Evolutionary conservation across 345 rosid species (phyloP).

Genomic region (Dovyalis caffra): DNA sequence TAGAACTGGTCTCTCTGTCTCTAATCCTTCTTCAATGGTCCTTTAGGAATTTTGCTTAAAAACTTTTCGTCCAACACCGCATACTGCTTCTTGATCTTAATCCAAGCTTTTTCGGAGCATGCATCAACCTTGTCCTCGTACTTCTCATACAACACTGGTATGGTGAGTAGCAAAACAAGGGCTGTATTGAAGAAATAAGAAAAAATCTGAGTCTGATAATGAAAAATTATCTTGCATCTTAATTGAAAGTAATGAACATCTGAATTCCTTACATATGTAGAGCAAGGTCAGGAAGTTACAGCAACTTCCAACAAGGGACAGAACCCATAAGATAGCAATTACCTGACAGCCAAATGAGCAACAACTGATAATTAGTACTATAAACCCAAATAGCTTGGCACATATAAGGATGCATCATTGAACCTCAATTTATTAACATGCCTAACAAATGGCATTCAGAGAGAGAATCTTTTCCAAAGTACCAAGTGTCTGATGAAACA

Average conservation of each 20-base stretch:
- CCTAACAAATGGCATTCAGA: neutral
- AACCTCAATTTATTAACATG: neutral
- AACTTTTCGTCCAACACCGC: conserved; percentile 67
- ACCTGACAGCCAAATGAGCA: conserved; percentile 39
- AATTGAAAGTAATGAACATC: neutral
- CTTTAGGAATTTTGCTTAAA: conserved; percentile 78
- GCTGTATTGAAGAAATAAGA: conserved; percentile 33
- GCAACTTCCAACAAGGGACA: conserved; percentile 68
- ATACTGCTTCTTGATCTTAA: conserved; percentile 72
- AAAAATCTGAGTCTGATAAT: neutral
- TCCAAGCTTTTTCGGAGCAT: conserved; percentile 61
- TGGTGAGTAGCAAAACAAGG: conserved; percentile 64
- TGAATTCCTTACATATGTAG: conserved; percentile 60
- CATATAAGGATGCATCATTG: neutral
- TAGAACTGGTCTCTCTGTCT: neutral
- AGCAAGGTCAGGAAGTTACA: conserved; percentile 79
- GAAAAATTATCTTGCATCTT: neutral
- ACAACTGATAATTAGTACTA: neutral
- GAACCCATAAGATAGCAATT: conserved; percentile 64
- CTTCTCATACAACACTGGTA: conserved; percentile 83
- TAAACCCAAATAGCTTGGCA: neutral
- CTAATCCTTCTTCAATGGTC: conserved; percentile 59
- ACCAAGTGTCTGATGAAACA: neutral
- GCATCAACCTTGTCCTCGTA: conserved; percentile 77
- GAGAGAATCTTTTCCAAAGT: neutral